Evolutionary conservation across 176 grass and related monocot species (phyloP).

Genomic region (Avena sativa): DNA sequence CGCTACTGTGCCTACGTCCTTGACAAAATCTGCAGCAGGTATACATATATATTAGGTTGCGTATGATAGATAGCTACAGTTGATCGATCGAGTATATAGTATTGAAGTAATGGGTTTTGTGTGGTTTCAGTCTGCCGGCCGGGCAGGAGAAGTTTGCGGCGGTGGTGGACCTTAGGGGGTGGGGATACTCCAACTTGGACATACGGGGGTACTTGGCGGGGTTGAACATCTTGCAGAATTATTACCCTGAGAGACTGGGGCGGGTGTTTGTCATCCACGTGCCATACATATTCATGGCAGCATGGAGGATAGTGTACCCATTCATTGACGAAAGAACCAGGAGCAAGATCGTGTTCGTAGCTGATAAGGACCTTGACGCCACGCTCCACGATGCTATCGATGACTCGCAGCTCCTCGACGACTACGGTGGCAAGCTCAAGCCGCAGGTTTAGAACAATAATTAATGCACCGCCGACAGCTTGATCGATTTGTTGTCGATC

Average conservation of each 20-base stretch:
- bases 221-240: background rate
- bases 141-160: conserved; percentile 14
- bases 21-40: background rate
- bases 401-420: no score
- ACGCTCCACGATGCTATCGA: no score
- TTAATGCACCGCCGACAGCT: no score
- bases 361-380: background rate
- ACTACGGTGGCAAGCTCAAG: no score
- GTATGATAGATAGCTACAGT: background rate
- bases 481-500: no score
- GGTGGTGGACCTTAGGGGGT: background rate
- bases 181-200: background rate
- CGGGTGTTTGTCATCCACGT: background rate
- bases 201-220: background rate
- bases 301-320: conserved; percentile 11
- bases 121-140: background rate
- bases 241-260: background rate
- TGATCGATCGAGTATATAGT: background rate
- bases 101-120: background rate
- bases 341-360: background rate
- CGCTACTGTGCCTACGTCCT: background rate
- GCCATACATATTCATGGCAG: conserved; percentile 21
- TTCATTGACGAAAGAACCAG: background rate
- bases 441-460: no score
- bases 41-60: no score